Evolutionary conservation across 176 grass and related monocot genomes (phyloP).

Genomic region (Musa acuminata): DNA sequence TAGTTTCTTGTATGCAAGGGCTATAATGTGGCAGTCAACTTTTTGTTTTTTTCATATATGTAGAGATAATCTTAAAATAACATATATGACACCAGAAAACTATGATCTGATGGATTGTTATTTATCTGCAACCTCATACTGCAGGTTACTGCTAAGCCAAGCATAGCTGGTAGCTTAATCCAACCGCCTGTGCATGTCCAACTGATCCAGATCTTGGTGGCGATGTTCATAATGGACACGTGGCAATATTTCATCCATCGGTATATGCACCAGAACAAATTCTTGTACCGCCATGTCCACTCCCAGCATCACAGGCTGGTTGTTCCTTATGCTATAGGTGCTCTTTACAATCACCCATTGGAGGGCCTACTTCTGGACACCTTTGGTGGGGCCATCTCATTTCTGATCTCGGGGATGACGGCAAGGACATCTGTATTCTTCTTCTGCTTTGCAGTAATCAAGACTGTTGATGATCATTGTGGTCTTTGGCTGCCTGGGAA

Average conservation of each 20-base stretch:
- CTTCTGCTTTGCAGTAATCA: constrained; percentile 12
- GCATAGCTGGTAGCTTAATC: neutral
- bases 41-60: neutral
- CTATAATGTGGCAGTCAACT: neutral
- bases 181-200: neutral
- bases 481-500: constrained; percentile 5
- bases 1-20: neutral
- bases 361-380: constrained; percentile 11
- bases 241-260: constrained; percentile 15
- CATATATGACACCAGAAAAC: neutral
- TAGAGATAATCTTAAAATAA: neutral
- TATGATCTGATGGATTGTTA: neutral
- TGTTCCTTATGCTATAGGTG: constrained; percentile 7
- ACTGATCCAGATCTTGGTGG: constrained; percentile 2
- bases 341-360: constrained; percentile 10
- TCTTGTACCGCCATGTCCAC: constrained; percentile 1
- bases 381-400: constrained; percentile 4
- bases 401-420: constrained; percentile 4
- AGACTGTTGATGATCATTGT: constrained; percentile 5
- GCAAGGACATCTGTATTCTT: constrained; percentile 1
- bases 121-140: neutral
- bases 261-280: constrained; percentile 9
- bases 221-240: constrained; percentile 7
- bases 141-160: constrained; percentile 6
- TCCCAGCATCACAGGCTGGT: constrained; percentile 4